Percentiles rank a stretch among this genome's conserved stretches.
phyloP scores from a whole-genome alignment of 106 monocot species.

The Vanilla planifolia region DNA sequence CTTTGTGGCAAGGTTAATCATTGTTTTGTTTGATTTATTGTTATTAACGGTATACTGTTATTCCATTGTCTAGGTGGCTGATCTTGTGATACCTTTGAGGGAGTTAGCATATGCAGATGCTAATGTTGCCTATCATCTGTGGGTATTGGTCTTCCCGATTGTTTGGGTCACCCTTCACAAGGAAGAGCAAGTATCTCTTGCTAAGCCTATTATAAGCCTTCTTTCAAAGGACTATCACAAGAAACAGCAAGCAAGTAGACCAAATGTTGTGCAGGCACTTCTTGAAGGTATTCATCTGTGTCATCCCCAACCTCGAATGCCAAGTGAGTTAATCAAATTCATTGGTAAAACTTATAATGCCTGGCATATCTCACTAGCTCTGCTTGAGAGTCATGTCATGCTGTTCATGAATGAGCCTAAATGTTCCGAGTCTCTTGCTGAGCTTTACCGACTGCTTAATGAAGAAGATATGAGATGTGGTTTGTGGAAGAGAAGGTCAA shows the following conservation, averaged over 20 bases:
- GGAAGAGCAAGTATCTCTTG: constrained; percentile 80
- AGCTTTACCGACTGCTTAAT: constrained; percentile 87
- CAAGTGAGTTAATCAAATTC: constrained; percentile 96
- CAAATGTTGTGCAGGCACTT: constrained; percentile 98
- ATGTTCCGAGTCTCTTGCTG: constrained; percentile 95
- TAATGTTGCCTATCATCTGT: constrained; percentile 95
- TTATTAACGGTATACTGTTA: background rate
- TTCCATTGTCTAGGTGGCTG: constrained; percentile 50
- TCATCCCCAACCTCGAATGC: constrained; percentile 99
- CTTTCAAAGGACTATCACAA: constrained; percentile 99
- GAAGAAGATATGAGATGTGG: constrained; percentile 99
- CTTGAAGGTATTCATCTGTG: constrained; percentile 96
- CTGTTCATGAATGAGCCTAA: constrained; percentile 91
- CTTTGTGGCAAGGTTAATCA: background rate
- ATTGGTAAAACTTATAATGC: constrained; percentile 98
- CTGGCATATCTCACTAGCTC: constrained; percentile 85
- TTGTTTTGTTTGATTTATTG: background rate
- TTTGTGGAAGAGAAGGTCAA: constrained; percentile 96
- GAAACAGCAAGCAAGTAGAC: constrained; percentile 77
- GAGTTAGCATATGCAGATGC: constrained; percentile 87
- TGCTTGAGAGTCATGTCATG: constrained; percentile 97
- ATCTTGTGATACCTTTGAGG: constrained; percentile 76
- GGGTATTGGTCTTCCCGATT: constrained; percentile 98
- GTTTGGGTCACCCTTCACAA: constrained; percentile 98
- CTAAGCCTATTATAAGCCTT: constrained; percentile 88